Evolutionary conservation across 805 yeast species (phyloP), one percentile per base, ranked within the genome.

Genomic region (Candida nemodendra): DNA sequence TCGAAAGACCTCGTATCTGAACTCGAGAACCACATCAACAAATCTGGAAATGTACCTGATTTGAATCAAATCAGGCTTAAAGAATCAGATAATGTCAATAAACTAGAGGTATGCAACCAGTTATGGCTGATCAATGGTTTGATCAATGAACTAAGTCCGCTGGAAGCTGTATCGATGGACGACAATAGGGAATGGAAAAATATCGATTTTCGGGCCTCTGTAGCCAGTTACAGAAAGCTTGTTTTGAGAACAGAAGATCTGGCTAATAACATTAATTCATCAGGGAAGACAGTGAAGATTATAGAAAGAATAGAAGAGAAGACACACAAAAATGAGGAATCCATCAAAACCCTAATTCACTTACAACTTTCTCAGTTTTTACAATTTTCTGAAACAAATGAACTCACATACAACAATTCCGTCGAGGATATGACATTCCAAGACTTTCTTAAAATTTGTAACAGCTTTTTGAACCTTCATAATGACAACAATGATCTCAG

Each of bases 111-210:
- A 1, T 57, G 62, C 28, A 61, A 61, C 35, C 46, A 48, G 30
- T 42, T 62, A 19, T 59, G 64, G 63, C 47, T 57, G 9, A 48
- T 62, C 18, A 48, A 53, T 18, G 65, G 63, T 5, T 36, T 61
- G 5, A 17, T 60, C 11, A 50, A 43, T 23, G 64, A 62, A 30
- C 32, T 57, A 15, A 18, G 23, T 4, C 26, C 50, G 2, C 30
- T 44, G 18, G 44, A 42, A 14, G 11, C 44, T 8, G 30, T 42
- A 18, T 7, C 7, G 24, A 11, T 8, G 24, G 24, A 7, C 11
- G 38, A 38, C 3, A 36, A 26, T 25, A 26, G 33, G 13, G 46
- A 41, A 1, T 39, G 44, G 48, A 36, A 33, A 21, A 9, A 18
- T 1, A 27, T 38, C 3, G 38, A 42, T 17, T 50, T 57, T 25